These are phyloP conservation scores for Torulaspora delbrueckii DNA, from an alignment of 805 yeast species.

Conservation along the genomic window DNA sequence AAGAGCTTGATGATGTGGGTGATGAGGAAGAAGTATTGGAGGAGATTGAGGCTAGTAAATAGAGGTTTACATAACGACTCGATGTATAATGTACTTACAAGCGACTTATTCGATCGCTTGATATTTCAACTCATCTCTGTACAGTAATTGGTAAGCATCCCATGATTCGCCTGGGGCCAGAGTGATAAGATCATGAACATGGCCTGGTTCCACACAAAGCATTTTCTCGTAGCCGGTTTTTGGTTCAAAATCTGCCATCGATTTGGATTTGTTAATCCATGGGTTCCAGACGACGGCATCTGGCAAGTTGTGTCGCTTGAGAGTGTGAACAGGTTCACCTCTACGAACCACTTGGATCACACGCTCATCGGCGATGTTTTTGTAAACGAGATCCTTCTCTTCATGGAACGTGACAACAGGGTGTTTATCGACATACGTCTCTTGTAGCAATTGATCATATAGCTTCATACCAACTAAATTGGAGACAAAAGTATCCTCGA, in stretches of 20 bases:
- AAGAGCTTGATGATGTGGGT: slow-evolving; percentile 20
- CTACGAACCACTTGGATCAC: slow-evolving; percentile 62
- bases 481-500: slow-evolving; percentile 69
- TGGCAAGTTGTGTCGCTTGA: slow-evolving; percentile 57
- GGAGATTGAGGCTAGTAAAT: slow-evolving; percentile 3
- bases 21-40: slow-evolving; percentile 32
- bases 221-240: slow-evolving; percentile 75
- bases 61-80: not conserved
- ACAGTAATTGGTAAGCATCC: slow-evolving; percentile 61
- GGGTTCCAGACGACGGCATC: slow-evolving; percentile 96
- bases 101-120: slow-evolving; percentile 43
- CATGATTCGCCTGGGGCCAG: slow-evolving; percentile 71
- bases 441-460: slow-evolving; percentile 68
- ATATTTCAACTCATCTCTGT: slow-evolving; percentile 55
- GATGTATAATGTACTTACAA: slow-evolving; percentile 2
- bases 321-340: slow-evolving; percentile 65
- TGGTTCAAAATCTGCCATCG: slow-evolving; percentile 87
- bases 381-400: slow-evolving; percentile 84
- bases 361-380: slow-evolving; percentile 50
- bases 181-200: slow-evolving; percentile 62
- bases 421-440: slow-evolving; percentile 61
- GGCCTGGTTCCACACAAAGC: slow-evolving; percentile 95
- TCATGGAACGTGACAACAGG: slow-evolving; percentile 68
- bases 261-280: slow-evolving; percentile 76
- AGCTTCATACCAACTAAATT: slow-evolving; percentile 71